These are phyloP conservation scores for Cucurbita maxima DNA, from an alignment of 306 rosid genomes.

Conservation along the genomic window DNA sequence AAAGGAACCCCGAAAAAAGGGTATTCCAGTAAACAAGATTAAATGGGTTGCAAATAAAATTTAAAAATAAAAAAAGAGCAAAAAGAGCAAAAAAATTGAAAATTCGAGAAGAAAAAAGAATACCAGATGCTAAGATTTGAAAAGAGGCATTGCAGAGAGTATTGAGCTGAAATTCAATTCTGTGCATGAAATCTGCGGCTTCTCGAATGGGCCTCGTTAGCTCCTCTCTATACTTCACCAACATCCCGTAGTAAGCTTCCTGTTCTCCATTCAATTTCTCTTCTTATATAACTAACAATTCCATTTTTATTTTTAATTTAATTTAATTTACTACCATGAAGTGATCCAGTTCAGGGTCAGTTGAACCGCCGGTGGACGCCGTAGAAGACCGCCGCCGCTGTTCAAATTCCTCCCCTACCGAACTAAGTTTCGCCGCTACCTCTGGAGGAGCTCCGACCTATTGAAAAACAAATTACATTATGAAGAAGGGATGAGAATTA, in stretches of 20 bases:
- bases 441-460: slow-evolving; percentile 93
- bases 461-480: neutral
- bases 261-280: no score
- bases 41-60: neutral
- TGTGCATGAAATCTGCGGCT: slow-evolving; percentile 83
- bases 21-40: neutral
- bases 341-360: slow-evolving; percentile 92
- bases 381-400: slow-evolving; percentile 52
- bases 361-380: slow-evolving; percentile 34
- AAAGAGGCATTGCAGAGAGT: slow-evolving; percentile 56
- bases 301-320: no score
- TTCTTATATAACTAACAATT: no score
- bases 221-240: slow-evolving; percentile 86
- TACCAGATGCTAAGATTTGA: slow-evolving; percentile 54
- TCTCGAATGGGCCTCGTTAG: slow-evolving; percentile 90
- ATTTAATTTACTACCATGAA: slow-evolving; percentile 63
- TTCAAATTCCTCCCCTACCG: slow-evolving; percentile 58
- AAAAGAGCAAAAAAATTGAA: no score
- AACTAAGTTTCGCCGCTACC: slow-evolving; percentile 55
- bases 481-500: neutral
- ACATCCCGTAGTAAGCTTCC: slow-evolving; percentile 89
- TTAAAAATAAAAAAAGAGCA: neutral
- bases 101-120: neutral
- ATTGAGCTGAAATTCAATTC: slow-evolving; percentile 71
- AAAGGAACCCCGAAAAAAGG: neutral